Evolutionary conservation across 768 basidiomycete species (phyloP).

Genomic region (Hirschioporus abietinus): DNA sequence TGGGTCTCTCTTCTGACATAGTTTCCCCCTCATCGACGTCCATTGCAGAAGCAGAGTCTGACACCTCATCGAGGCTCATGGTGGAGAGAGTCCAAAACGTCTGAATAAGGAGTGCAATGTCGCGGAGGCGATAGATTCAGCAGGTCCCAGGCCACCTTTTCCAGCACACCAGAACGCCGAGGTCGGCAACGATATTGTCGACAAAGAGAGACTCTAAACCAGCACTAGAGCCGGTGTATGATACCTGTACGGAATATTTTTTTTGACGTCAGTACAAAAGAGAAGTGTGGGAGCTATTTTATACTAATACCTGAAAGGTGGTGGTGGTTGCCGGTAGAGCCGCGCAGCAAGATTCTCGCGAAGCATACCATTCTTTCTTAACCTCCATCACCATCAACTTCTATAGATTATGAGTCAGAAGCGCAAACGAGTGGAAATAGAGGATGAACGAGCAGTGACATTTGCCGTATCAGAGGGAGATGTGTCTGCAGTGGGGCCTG

Average conservation of each 20-base stretch:
- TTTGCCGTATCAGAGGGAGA: slow-evolving; percentile 32
- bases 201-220: not conserved
- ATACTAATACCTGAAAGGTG: not conserved
- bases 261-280: not conserved
- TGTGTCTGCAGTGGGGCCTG: slow-evolving; percentile 39
- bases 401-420: slow-evolving; percentile 28
- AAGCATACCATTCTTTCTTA: not conserved
- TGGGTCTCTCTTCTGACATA: not conserved
- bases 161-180: not conserved
- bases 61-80: not conserved
- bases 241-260: not conserved
- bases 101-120: not conserved
- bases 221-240: not conserved
- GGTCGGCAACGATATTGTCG: not conserved
- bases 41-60: not conserved
- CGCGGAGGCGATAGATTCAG: not conserved
- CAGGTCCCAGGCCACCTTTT: slow-evolving; percentile 1
- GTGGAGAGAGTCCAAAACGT: not conserved
- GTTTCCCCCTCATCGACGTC: not conserved
- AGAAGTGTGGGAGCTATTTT: not conserved
- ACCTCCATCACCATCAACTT: not conserved
- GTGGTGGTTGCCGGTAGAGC: not conserved
- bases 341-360: not conserved
- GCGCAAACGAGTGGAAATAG: slow-evolving; percentile 38
- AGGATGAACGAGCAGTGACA: slow-evolving; percentile 29